These are phyloP conservation scores for Macaranga tanarius DNA, from an alignment of 441 rosid genomes.

Conservation along the genomic window DNA sequence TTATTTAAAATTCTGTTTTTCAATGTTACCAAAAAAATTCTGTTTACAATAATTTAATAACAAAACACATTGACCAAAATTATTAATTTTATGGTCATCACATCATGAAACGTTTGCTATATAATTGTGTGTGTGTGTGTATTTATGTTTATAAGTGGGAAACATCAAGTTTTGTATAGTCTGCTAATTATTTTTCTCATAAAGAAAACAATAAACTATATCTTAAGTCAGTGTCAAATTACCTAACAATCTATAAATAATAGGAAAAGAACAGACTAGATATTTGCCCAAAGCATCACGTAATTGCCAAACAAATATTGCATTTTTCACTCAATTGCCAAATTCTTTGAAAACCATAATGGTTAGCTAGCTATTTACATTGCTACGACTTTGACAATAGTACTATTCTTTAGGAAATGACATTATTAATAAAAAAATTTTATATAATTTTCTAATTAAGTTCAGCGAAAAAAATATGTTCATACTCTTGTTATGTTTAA, in stretches of 20 bases:
- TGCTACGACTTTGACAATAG: slow-evolving; percentile 10
- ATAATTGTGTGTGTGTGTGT: background rate
- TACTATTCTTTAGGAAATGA: background rate
- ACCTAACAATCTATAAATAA: slow-evolving; percentile 20
- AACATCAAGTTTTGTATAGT: background rate
- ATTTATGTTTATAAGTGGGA: background rate
- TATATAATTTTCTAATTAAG: no score
- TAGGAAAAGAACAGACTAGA: slow-evolving; percentile 9
- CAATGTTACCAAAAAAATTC: background rate
- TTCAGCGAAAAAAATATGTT: no score
- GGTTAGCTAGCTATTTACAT: background rate
- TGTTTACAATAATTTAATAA: background rate
- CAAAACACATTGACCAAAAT: background rate
- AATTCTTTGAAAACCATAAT: slow-evolving; percentile 10
- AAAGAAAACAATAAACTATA: background rate
- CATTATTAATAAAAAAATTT: background rate
- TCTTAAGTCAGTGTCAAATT: slow-evolving; percentile 21
- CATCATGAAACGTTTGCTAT: no score
- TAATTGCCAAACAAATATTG: slow-evolving; percentile 18
- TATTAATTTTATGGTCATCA: background rate
- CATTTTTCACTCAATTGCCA: background rate
- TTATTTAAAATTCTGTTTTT: background rate
- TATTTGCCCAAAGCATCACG: slow-evolving; percentile 12
- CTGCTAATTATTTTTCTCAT: no score
- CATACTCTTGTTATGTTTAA: no score